phyloP scores from a whole-genome alignment of 2,329 filamentous ascomycete genomes.

The Arachnomyces sp. region DNA sequence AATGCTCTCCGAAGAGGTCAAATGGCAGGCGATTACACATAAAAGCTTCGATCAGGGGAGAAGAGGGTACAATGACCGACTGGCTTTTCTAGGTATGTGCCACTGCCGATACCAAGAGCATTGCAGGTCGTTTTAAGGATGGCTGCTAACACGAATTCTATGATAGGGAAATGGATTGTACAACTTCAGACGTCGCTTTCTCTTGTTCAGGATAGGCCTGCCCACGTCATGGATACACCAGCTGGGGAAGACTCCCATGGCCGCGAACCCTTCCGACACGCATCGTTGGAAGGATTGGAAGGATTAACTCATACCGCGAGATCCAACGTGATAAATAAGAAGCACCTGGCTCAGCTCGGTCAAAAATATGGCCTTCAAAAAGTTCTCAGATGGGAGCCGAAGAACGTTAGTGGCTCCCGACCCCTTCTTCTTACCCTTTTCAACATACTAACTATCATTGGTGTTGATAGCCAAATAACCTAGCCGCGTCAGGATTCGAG shows the following conservation, averaged over 20 bases:
- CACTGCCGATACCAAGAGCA: background rate
- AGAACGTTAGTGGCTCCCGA: conserved; percentile 47
- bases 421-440: conserved; percentile 5
- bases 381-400: conserved; percentile 83
- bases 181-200: conserved; percentile 58
- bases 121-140: conserved; percentile 9
- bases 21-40: conserved; percentile 94
- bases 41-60: conserved; percentile 96
- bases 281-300: conserved; percentile 62
- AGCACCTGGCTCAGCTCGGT: conserved; percentile 60
- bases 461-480: conserved; percentile 47
- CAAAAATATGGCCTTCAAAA: conserved; percentile 60
- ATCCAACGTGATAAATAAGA: conserved; percentile 52
- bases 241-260: conserved; percentile 41
- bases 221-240: conserved; percentile 15
- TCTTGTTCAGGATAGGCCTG: conserved; percentile 44
- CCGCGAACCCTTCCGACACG: conserved; percentile 60
- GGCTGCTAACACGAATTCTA: conserved; percentile 4
- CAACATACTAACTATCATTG: background rate
- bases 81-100: conserved; percentile 73
- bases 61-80: conserved; percentile 85
- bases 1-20: conserved; percentile 78
- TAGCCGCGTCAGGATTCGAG: conserved; percentile 63
- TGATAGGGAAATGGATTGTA: conserved; percentile 53
- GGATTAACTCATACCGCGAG: conserved; percentile 59